Evolutionary conservation across 1,284 basidiomycete genomes (phyloP).

Genomic region (Anthracocystis setariae): DNA sequence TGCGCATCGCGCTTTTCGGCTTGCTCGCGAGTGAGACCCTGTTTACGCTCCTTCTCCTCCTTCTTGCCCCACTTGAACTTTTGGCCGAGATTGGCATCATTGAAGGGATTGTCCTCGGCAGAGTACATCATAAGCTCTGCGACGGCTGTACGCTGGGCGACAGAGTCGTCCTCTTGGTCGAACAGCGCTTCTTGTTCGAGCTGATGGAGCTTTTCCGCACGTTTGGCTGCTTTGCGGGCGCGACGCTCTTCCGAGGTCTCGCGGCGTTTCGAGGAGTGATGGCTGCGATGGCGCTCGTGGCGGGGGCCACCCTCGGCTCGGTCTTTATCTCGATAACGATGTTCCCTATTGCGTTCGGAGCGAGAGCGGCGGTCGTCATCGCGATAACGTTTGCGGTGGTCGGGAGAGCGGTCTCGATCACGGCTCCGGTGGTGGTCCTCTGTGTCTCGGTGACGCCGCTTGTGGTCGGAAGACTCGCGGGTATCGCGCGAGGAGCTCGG

Average conservation of each 20-base stretch:
- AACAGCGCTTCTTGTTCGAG: slow-evolving; percentile 35
- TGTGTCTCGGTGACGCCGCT: slow-evolving; percentile 25
- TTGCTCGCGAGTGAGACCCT: slow-evolving; percentile 83
- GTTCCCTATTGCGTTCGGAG: slow-evolving; percentile 24
- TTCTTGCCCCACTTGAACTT: slow-evolving; percentile 99
- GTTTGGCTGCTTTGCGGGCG: slow-evolving; percentile 55
- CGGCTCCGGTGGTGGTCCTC: slow-evolving; percentile 17
- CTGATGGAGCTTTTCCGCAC: slow-evolving; percentile 36
- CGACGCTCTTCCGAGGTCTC: slow-evolving; percentile 57
- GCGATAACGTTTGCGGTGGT: slow-evolving; percentile 31
- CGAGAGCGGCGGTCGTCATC: slow-evolving; percentile 19
- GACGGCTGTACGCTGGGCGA: slow-evolving; percentile 52
- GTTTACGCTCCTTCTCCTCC: slow-evolving; percentile 90
- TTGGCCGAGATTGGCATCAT: slow-evolving; percentile 91
- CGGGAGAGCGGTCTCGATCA: slow-evolving; percentile 17
- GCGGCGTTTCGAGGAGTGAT: slow-evolving; percentile 28
- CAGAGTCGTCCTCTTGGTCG: slow-evolving; percentile 42
- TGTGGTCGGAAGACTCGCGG: slow-evolving; percentile 16
- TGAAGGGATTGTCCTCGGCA: slow-evolving; percentile 94
- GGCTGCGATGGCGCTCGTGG: slow-evolving; percentile 15
- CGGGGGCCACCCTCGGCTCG: slow-evolving; percentile 20
- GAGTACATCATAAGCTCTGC: slow-evolving; percentile 74
- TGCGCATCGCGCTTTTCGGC: slow-evolving; percentile 82
- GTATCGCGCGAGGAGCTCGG: slow-evolving; percentile 24
- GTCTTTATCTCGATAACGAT: slow-evolving; percentile 18